Conservation (phyloP, 2,329 filamentous ascomycete species). For the Penicillium vulpinum region DNA sequence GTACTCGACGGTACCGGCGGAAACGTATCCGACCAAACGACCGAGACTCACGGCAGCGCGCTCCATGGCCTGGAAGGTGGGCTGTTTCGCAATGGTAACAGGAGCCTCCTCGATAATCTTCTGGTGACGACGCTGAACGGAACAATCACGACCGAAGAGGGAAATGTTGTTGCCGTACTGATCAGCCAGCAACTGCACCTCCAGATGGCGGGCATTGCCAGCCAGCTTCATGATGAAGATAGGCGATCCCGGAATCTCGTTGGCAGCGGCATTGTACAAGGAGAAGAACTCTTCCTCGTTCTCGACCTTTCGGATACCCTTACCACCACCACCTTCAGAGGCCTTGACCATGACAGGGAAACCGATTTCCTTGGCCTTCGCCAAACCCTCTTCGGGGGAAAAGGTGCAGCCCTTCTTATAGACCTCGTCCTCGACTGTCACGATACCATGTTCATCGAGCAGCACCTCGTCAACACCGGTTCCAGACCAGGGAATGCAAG, state of each 20-base stretch:
- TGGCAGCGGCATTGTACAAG: slow-evolving; percentile 93
- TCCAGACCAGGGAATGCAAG: slow-evolving; percentile 99
- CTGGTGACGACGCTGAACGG: slow-evolving; percentile 95
- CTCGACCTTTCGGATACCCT: slow-evolving; percentile 96
- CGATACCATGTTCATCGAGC: slow-evolving; percentile 79
- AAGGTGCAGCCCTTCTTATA: slow-evolving; percentile 90
- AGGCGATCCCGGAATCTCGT: slow-evolving; percentile 95
- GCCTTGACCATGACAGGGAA: slow-evolving; percentile 99
- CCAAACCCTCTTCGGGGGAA: slow-evolving; percentile 84
- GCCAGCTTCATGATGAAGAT: slow-evolving; percentile 99
- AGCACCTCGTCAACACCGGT: slow-evolving; percentile 81
- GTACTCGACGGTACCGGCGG: slow-evolving; percentile 97
- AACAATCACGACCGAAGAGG: slow-evolving; percentile 97
- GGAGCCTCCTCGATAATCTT: slow-evolving; percentile 99
- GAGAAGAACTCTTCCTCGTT: slow-evolving; percentile 79
- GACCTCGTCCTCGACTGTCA: slow-evolving; percentile 81
- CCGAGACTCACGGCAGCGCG: slow-evolving; percentile 92
- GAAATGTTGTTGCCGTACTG: slow-evolving; percentile 99
- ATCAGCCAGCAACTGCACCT: slow-evolving; percentile 95
- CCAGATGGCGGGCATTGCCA: slow-evolving; percentile 91
- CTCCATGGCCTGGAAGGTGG: slow-evolving; percentile 95
- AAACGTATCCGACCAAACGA: slow-evolving; percentile 94
- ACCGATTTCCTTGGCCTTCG: slow-evolving; percentile 83
- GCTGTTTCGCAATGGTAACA: slow-evolving; percentile 87
- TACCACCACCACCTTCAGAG: slow-evolving; percentile 98